A percentile compares a stretch with the other conserved stretches of the same genome.
Conservation (phyloP, 352 stramenopile genomes). For the Phytophthora capsici region DNA sequence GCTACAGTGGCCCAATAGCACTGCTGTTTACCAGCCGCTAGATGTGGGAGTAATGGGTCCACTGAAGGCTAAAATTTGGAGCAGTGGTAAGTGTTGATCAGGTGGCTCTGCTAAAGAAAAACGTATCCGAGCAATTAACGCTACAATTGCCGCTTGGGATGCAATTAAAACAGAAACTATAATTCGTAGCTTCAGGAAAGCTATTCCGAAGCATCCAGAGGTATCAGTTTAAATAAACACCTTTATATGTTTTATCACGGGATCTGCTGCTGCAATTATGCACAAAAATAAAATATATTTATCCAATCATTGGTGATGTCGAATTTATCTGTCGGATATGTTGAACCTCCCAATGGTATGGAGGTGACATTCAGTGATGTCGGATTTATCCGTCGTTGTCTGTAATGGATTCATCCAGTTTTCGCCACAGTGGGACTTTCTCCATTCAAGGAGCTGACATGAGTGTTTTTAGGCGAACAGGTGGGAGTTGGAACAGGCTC, state of each 20-base stretch:
- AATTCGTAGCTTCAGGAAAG: constrained; percentile 1
- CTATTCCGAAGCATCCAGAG: not conserved
- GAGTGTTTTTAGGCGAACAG: not conserved
- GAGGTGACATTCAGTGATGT: not conserved
- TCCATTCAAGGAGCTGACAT: too few relatives aligned
- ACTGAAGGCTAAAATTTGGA: not conserved
- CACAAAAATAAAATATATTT: not conserved
- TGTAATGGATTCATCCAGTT: too few relatives aligned
- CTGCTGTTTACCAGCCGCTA: too few relatives aligned
- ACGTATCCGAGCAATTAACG: not conserved
- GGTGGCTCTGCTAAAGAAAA: not conserved
- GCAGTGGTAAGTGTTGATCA: not conserved
- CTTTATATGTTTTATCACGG: not conserved
- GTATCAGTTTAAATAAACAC: not conserved
- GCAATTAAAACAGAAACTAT: not conserved
- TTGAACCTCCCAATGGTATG: not conserved
- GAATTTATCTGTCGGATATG: not conserved
- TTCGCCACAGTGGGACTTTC: too few relatives aligned
- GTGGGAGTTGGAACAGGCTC: too few relatives aligned
- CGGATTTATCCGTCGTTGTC: not conserved
- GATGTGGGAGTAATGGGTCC: constrained; percentile 8
- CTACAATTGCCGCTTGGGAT: not conserved
- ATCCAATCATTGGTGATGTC: not conserved
- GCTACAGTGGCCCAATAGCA: too few relatives aligned
- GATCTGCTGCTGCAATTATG: not conserved